Conservation (phyloP, 164 flowering plant species). For the Vitis labrusca region DNA sequence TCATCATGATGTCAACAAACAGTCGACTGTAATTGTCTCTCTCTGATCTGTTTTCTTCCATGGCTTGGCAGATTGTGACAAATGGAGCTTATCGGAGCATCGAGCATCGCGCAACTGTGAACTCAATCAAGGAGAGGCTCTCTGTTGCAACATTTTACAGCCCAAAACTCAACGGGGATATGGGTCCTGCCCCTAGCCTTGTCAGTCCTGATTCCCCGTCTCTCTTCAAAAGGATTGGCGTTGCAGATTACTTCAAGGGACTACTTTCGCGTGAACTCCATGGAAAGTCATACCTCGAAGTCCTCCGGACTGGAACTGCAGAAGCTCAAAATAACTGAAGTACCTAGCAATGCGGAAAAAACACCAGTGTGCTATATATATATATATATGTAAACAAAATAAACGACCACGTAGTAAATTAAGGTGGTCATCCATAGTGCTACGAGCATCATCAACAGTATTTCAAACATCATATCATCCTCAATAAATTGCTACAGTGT, state of each 20-base stretch:
- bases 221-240: slow-evolving; percentile 15
- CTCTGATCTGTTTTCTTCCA: no score
- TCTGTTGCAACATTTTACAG: slow-evolving; percentile 30
- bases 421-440: no score
- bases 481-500: no score
- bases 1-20: no score
- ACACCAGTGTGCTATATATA: no score
- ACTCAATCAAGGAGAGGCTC: slow-evolving; percentile 24
- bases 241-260: slow-evolving; percentile 15
- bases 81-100: slow-evolving; percentile 37
- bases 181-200: slow-evolving; percentile 29
- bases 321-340: no score
- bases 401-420: no score
- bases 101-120: slow-evolving; percentile 35
- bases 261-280: slow-evolving; percentile 14
- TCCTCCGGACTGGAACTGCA: slow-evolving; percentile 9
- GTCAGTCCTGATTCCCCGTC: slow-evolving; percentile 20
- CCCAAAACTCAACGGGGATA: slow-evolving; percentile 13
- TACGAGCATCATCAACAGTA: no score
- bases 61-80: slow-evolving; percentile 24
- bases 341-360: no score
- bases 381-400: no score
- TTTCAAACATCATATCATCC: no score
- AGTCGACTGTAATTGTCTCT: no score
- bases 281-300: slow-evolving; percentile 28